A percentile compares a stretch with the other conserved stretches of the same genome.
These are phyloP conservation scores for Lactarius trivialis DNA, from an alignment of 768 basidiomycete genomes.

Conservation along the genomic window DNA sequence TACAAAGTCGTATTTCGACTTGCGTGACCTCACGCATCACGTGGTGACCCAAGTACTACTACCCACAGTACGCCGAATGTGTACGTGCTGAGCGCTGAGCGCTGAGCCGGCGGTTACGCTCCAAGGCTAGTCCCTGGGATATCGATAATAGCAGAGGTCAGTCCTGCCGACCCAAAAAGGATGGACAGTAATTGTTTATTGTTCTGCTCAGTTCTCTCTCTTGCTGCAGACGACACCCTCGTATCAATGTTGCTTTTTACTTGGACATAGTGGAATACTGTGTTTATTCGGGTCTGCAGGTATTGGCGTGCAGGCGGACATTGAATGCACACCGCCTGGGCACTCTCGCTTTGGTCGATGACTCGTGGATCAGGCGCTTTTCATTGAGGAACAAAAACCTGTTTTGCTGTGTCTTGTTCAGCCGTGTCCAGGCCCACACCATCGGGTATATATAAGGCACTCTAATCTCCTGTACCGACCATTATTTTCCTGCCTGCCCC, in stretches of 20 bases:
- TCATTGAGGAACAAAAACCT: slow-evolving; percentile 4
- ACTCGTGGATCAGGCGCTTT: slow-evolving; percentile 5
- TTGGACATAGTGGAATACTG: not conserved
- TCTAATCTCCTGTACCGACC: not conserved
- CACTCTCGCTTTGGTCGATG: not conserved
- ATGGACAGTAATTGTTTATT: not conserved
- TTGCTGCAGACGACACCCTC: not conserved
- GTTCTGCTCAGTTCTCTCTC: not conserved
- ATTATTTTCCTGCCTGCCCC: not conserved
- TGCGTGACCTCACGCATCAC: not conserved
- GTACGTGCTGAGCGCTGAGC: too few species aligned
- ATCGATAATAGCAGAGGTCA: not conserved
- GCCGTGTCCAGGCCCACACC: slow-evolving; percentile 1
- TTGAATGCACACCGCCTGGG: not conserved
- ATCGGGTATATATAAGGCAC: slow-evolving; percentile 9
- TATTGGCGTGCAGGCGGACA: not conserved
- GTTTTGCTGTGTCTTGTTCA: not conserved
- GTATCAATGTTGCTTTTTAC: not conserved
- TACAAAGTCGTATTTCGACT: not conserved
- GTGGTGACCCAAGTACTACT: too few species aligned
- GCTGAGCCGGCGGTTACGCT: too few species aligned
- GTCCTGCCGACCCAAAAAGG: not conserved
- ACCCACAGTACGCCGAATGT: too few species aligned
- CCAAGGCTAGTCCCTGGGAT: too few species aligned
- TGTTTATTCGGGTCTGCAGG: not conserved